These are phyloP conservation scores for Pleurotus tuber-regium DNA, from an alignment of 768 basidiomycete genomes.

Conservation along the genomic window DNA sequence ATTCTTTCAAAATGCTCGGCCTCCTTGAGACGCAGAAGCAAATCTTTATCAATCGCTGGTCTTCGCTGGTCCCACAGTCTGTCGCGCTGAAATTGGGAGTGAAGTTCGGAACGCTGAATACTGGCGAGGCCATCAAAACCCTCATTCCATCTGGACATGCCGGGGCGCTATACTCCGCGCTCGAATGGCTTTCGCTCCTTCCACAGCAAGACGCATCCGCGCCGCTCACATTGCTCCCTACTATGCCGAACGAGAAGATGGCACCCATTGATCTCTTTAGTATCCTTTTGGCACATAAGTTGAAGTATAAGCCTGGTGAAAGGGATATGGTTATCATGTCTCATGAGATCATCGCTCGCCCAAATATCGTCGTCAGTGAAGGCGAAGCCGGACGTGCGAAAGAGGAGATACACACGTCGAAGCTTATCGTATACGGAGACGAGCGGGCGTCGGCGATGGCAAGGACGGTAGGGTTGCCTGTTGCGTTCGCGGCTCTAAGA, in stretches of 20 bases:
- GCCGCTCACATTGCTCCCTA: constrained; percentile 28
- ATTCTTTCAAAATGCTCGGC: constrained; percentile 68
- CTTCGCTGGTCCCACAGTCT: constrained; percentile 27
- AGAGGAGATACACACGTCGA: constrained; percentile 63
- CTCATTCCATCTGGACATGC: constrained; percentile 22
- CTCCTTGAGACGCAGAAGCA: constrained; percentile 47
- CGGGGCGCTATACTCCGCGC: constrained; percentile 31
- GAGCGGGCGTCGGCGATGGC: constrained; percentile 77
- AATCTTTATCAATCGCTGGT: constrained; percentile 41
- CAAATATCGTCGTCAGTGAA: constrained; percentile 10
- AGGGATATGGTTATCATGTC: constrained; percentile 85
- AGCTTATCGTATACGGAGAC: constrained; percentile 60
- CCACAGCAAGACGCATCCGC: constrained; percentile 15
- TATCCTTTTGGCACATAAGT: constrained; percentile 62
- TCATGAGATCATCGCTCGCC: constrained; percentile 70
- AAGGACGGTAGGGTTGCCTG: constrained; percentile 84
- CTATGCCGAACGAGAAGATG: constrained; percentile 38
- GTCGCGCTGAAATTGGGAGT: constrained; percentile 20
- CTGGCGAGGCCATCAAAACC: neutral
- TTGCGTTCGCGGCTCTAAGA: constrained; percentile 76
- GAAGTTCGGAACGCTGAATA: neutral
- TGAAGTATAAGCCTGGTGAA: constrained; percentile 68
- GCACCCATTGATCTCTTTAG: constrained; percentile 77
- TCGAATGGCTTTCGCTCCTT: constrained; percentile 48
- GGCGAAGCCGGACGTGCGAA: no score